Evolutionary conservation across 495 filamentous ascomycete species (phyloP).

Genomic region (Hypomontagnella submonticulosa): DNA sequence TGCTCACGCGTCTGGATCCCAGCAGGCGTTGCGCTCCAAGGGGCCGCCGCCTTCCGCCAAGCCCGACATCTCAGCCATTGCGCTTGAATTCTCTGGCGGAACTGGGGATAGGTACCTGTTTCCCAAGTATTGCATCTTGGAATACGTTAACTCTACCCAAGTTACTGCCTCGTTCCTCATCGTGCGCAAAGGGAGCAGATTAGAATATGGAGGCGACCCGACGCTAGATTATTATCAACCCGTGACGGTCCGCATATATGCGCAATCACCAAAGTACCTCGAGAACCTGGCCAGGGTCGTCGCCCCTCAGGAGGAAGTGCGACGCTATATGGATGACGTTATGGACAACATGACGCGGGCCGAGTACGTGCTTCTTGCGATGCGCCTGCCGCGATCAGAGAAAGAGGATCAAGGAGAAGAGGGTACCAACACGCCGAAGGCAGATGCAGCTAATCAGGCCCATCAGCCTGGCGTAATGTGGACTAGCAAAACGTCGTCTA

Average conservation of each 20-base stretch:
- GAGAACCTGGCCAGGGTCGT: conserved; percentile 83
- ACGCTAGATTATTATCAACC: conserved; percentile 87
- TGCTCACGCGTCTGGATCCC: conserved; percentile 47
- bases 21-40: conserved; percentile 61
- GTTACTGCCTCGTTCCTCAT: conserved; percentile 74
- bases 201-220: conserved; percentile 64
- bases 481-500: conserved; percentile 50
- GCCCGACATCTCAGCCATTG: conserved; percentile 74
- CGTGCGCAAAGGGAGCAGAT: conserved; percentile 66
- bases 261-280: conserved; percentile 69
- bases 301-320: conserved; percentile 79
- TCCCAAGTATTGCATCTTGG: conserved; percentile 85
- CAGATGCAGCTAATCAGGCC: conserved; percentile 31
- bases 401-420: conserved; percentile 50
- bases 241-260: conserved; percentile 80
- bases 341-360: conserved; percentile 79
- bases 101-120: conserved; percentile 90
- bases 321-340: conserved; percentile 83
- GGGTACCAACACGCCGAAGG: conserved; percentile 42
- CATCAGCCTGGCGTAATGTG: conserved; percentile 53
- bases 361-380: conserved; percentile 73
- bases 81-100: conserved; percentile 85
- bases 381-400: conserved; percentile 67
- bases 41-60: conserved; percentile 64
- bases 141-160: conserved; percentile 64